Evolutionary conservation across 352 stramenopile species (phyloP).

Genomic region (Phytopythium boreale): DNA sequence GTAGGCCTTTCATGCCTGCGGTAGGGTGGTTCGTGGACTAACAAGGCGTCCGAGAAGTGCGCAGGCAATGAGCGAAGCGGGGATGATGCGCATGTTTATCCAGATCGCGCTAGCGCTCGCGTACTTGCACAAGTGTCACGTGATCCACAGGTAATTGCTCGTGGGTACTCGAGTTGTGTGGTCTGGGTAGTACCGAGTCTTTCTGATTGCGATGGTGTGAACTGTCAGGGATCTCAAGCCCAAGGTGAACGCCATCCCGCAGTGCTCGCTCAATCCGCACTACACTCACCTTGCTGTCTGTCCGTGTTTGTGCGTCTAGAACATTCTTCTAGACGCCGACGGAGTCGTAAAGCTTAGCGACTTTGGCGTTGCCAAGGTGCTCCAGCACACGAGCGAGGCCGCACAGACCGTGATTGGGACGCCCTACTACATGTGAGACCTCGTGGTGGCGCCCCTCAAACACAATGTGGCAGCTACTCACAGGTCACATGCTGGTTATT

Average conservation of each 20-base stretch:
- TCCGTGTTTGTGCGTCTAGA: constrained; percentile 17
- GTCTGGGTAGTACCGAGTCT: background rate
- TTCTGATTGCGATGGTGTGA: constrained; percentile 3
- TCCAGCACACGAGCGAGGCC: constrained; percentile 40
- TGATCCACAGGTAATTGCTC: constrained; percentile 57
- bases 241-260: constrained; percentile 18
- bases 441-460: background rate
- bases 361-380: constrained; percentile 52
- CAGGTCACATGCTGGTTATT: background rate
- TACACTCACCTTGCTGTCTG: background rate
- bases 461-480: background rate
- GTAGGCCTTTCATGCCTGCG: constrained; percentile 6
- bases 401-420: constrained; percentile 69
- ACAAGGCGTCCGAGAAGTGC: constrained; percentile 7
- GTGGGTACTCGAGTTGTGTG: background rate
- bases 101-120: constrained; percentile 53
- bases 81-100: constrained; percentile 70
- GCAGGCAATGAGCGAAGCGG: constrained; percentile 27
- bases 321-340: constrained; percentile 47
- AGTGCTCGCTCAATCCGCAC: background rate
- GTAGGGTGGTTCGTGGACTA: no score
- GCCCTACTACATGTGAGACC: constrained; percentile 63
- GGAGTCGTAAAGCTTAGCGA: constrained; percentile 73
- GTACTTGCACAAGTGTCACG: constrained; percentile 53
- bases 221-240: constrained; percentile 54